Conservation (phyloP, 78 protist genomes). For the Dictyostelium firmibasis region DNA sequence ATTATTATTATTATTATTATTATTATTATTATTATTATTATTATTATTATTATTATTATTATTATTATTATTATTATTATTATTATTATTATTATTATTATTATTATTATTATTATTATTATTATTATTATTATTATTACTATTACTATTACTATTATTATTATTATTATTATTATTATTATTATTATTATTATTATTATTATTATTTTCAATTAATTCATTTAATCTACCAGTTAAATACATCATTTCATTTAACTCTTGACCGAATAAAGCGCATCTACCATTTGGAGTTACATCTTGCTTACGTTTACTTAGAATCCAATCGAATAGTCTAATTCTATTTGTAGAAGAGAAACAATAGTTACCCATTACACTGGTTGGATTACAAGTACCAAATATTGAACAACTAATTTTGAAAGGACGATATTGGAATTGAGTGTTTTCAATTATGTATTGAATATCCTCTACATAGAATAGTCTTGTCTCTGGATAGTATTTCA, state of each 20-base stretch:
- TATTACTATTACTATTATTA: too few species aligned
- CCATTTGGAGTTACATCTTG: not conserved
- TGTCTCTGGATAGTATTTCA: not conserved
- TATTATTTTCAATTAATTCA: not conserved
- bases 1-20: too few species aligned
- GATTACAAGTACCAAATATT: conserved; percentile 9
- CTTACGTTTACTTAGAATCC: not conserved
- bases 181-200: too few species aligned
- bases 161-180: too few species aligned
- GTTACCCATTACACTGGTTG: not conserved
- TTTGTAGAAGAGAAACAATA: not conserved
- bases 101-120: too few species aligned
- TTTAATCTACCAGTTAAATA: conserved; percentile 6
- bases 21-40: not conserved
- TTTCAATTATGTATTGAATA: not conserved
- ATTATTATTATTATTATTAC: too few species aligned
- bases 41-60: too few species aligned
- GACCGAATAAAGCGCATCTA: conserved; percentile 18
- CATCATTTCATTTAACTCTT: conserved; percentile 6
- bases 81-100: too few species aligned
- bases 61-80: too few species aligned
- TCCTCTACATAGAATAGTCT: not conserved
- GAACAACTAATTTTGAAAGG: conserved; percentile 7
- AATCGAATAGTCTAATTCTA: conserved; percentile 5
- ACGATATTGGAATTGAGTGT: not conserved